Conservation (phyloP, 2,329 filamentous ascomycete species). For the Epichloe glyceriae region DNA sequence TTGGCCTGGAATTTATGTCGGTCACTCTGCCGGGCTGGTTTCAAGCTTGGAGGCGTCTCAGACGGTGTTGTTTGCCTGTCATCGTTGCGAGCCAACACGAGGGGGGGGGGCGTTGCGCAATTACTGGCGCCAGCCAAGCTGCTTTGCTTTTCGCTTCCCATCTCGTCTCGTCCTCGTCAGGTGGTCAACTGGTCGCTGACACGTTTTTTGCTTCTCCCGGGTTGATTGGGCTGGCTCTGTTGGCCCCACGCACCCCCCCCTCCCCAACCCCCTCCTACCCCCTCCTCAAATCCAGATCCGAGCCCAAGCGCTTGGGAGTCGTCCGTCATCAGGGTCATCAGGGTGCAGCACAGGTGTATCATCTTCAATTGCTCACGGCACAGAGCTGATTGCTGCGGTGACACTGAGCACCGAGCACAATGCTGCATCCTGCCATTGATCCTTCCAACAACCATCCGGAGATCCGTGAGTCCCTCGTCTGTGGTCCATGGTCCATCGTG, state of each 20-base stretch:
- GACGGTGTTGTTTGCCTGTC: neutral
- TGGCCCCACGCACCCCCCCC: too few relatives aligned
- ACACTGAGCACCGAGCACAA: neutral
- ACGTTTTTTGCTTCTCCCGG: neutral
- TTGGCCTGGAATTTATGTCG: neutral
- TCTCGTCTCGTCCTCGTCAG: too few relatives aligned
- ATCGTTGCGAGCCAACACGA: neutral
- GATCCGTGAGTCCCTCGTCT: neutral
- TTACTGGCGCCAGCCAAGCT: neutral
- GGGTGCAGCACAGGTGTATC: neutral
- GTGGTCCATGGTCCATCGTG: too few relatives aligned
- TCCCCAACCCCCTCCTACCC: too few relatives aligned
- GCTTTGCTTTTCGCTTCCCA: neutral
- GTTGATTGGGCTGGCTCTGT: neutral
- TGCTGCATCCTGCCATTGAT: neutral
- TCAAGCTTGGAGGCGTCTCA: neutral
- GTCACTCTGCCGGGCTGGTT: neutral
- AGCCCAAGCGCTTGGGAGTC: neutral
- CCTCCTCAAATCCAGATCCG: neutral
- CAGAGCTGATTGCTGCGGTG: neutral
- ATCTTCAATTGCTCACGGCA: neutral
- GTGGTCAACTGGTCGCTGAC: neutral
- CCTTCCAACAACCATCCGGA: neutral
- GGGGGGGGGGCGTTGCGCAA: neutral
- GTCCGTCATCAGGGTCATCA: neutral